phyloP scores from a whole-genome alignment of 306 rosid species.

The Lupinus albus region DNA sequence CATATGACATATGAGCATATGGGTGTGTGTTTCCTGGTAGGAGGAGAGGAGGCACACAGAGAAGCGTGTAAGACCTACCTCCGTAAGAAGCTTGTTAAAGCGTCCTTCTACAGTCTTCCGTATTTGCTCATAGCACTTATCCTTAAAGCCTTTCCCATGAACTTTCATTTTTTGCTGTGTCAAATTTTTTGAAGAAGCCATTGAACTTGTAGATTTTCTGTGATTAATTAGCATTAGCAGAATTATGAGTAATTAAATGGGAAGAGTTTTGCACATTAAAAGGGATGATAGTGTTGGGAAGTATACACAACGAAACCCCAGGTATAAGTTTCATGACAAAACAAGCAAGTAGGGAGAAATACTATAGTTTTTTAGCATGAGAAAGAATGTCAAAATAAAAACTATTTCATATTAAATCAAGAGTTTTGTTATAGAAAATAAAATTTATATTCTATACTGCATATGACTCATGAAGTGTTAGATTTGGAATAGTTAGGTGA shows the following conservation, averaged over 20 bases:
- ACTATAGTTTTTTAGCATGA: not conserved
- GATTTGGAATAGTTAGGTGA: no score
- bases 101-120: constrained; percentile 88
- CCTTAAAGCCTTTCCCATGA: constrained; percentile 90
- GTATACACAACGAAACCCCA: constrained; percentile 9
- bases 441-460: not conserved
- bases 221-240: constrained; percentile 36
- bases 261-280: not conserved
- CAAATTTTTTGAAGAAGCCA: constrained; percentile 67
- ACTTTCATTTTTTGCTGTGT: constrained; percentile 75
- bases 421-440: not conserved
- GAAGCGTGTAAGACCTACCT: constrained; percentile 50
- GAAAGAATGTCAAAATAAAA: not conserved
- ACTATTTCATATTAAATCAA: constrained; percentile 1
- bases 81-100: constrained; percentile 81
- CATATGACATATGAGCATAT: not conserved
- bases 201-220: constrained; percentile 65
- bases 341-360: constrained; percentile 25
- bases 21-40: constrained; percentile 1
- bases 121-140: constrained; percentile 92
- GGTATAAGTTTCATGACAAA: constrained; percentile 29
- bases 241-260: constrained; percentile 9
- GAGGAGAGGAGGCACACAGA: constrained; percentile 8
- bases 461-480: not conserved
- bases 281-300: constrained; percentile 22